Evolutionary conservation across 441 rosid species (phyloP), one percentile per base, ranked within the genome.

Genomic region (Lagerstroemia fauriei): DNA sequence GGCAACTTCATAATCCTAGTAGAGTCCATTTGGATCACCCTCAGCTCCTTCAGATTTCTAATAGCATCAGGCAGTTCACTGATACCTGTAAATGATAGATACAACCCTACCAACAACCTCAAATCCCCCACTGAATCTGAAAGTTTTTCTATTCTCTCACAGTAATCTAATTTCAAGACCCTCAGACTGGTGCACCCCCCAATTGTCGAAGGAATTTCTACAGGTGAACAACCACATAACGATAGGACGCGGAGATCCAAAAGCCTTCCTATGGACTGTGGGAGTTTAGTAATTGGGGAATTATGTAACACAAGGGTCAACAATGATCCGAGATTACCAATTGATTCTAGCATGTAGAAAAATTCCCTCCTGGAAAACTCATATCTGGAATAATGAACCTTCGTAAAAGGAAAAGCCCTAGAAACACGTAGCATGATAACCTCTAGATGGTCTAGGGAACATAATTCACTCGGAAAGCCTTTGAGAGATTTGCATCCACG

Each of bases 41-140:
- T 71, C 4, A 79, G 50, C 0, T 24, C 38, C 18, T 51, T 14
- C 24, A 80, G 76, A 56, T 80, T 80, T 10, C 20, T 50, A 1
- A 71, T 34, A 41, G 57, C 47, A 0, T 11, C 2, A 0, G 76
- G 76, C 18, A 76, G 13, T 50, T 51, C 18, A 0, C 10, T 3
- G 0, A 82, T 46, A 51, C 44, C 0, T 0, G 80, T 7, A 18
- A 1, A 1, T 0, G 76, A 76, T 17, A 76, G 17, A 53, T 76
- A 44, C 80, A 82, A 29, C 53, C 22, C 46, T 41, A 46, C 41
- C n/a, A 76, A 69, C 22, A 31, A 12, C 0, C 7, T 3, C 8
- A 82, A 38, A 27, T 51, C 1, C 9, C 84, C 80, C 0, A 75
- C 32, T 17, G 75, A 75, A 65, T n/a, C 44, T 3, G 84, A 80